Percentiles rank a stretch among this genome's conserved stretches.
These are phyloP conservation scores for Saccharomyces mikatae DNA, from an alignment of 805 yeast genomes.

Conservation along the genomic window DNA sequence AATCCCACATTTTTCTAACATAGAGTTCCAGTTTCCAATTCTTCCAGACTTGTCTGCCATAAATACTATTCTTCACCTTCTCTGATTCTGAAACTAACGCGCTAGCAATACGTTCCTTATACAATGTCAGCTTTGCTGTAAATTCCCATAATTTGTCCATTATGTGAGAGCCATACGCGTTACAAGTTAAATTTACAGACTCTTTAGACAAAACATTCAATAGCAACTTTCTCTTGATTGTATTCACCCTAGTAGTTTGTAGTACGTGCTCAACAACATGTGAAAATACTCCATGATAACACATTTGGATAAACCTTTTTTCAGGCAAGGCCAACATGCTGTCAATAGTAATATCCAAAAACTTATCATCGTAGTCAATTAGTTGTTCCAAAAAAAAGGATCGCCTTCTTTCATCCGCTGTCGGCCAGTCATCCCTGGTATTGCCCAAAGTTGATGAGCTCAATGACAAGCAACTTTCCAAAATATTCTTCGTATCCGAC, in stretches of 20 bases:
- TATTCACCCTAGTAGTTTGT: slow-evolving; percentile 39
- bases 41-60: slow-evolving; percentile 90
- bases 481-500: slow-evolving; percentile 37
- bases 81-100: slow-evolving; percentile 52
- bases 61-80: slow-evolving; percentile 71
- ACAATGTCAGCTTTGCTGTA: slow-evolving; percentile 67
- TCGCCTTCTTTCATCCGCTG: slow-evolving; percentile 79
- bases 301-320: slow-evolving; percentile 63
- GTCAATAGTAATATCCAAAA: slow-evolving; percentile 50
- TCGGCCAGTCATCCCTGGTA: slow-evolving; percentile 84
- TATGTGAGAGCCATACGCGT: slow-evolving; percentile 86
- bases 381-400: slow-evolving; percentile 66
- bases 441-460: slow-evolving; percentile 70
- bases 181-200: slow-evolving; percentile 58
- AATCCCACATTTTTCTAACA: slow-evolving; percentile 45
- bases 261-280: slow-evolving; percentile 74
- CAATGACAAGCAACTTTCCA: slow-evolving; percentile 61
- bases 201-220: slow-evolving; percentile 56
- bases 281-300: slow-evolving; percentile 83
- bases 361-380: slow-evolving; percentile 56
- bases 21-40: slow-evolving; percentile 88
- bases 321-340: slow-evolving; percentile 51
- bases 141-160: slow-evolving; percentile 80
- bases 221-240: slow-evolving; percentile 55
- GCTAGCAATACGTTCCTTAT: slow-evolving; percentile 77